Percentiles rank a stretch among this genome's conserved stretches.
phyloP scores from a whole-genome alignment of 345 rosid genomes.

The Nasturtium officinale region DNA sequence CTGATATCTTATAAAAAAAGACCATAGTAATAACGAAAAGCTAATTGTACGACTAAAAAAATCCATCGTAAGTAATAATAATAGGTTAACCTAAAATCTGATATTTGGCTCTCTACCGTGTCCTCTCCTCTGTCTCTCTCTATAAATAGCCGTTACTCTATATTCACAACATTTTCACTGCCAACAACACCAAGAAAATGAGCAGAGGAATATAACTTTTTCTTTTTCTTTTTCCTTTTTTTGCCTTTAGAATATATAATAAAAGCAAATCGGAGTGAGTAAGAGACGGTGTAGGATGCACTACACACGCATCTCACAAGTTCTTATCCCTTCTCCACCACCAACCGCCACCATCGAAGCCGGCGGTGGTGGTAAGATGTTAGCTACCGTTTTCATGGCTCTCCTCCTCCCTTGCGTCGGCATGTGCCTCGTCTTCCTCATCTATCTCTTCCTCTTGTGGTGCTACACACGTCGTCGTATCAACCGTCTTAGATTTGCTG shows the following conservation, averaged over 20 bases:
- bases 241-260: neutral
- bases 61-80: neutral
- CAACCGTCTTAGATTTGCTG: slow-evolving; percentile 14
- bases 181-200: slow-evolving; percentile 10
- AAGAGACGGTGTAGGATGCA: slow-evolving; percentile 25
- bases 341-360: slow-evolving; percentile 32
- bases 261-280: neutral
- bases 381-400: slow-evolving; percentile 59
- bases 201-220: slow-evolving; percentile 5
- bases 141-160: slow-evolving; percentile 36
- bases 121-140: slow-evolving; percentile 12
- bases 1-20: neutral
- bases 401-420: slow-evolving; percentile 75
- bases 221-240: neutral
- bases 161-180: slow-evolving; percentile 16
- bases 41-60: neutral
- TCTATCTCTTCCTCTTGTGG: slow-evolving; percentile 67
- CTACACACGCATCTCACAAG: slow-evolving; percentile 34
- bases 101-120: slow-evolving; percentile 13
- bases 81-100: slow-evolving; percentile 11
- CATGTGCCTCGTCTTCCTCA: slow-evolving; percentile 59
- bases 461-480: slow-evolving; percentile 42
- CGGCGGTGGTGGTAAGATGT: slow-evolving; percentile 41
- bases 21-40: neutral
- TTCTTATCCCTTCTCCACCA: slow-evolving; percentile 23